These are phyloP conservation scores for Vitrella brassicaformis DNA, from an alignment of 73 alveolate species.

Conservation along the genomic window DNA sequence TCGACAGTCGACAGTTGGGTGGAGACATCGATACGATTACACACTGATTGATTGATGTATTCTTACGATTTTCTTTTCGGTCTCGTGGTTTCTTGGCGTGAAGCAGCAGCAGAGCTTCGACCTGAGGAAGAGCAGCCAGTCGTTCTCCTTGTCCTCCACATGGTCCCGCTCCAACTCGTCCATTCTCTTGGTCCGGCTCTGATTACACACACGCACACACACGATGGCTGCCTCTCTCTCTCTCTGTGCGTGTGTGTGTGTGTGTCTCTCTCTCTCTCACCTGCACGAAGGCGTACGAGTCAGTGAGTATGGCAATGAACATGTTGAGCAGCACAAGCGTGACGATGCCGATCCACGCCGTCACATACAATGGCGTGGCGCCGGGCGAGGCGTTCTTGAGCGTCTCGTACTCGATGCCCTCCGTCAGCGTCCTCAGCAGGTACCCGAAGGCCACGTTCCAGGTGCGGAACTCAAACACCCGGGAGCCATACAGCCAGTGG, in stretches of 20 bases:
- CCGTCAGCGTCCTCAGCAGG: background rate
- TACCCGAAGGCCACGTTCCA: background rate
- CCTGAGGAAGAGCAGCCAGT: background rate
- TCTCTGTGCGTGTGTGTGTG: background rate
- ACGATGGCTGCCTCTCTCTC: background rate
- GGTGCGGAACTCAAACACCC: background rate
- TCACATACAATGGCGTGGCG: background rate
- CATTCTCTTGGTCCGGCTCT: background rate
- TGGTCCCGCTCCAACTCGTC: background rate
- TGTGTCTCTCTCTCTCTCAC: background rate
- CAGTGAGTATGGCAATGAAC: background rate
- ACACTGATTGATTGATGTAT: too few relatives aligned
- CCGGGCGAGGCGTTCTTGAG: background rate
- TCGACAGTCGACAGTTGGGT: too few relatives aligned
- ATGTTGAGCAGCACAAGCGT: background rate
- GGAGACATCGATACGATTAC: too few relatives aligned
- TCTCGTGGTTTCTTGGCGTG: background rate
- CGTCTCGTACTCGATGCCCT: background rate
- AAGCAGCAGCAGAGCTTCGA: background rate
- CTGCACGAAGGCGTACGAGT: background rate
- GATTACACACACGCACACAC: background rate
- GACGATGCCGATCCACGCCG: background rate
- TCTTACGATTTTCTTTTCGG: background rate
- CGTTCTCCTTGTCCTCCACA: background rate
- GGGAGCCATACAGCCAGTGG: background rate